Base-by-base conservation (phyloP, 129 eudicot species). In the Mikania micrantha region DNA sequence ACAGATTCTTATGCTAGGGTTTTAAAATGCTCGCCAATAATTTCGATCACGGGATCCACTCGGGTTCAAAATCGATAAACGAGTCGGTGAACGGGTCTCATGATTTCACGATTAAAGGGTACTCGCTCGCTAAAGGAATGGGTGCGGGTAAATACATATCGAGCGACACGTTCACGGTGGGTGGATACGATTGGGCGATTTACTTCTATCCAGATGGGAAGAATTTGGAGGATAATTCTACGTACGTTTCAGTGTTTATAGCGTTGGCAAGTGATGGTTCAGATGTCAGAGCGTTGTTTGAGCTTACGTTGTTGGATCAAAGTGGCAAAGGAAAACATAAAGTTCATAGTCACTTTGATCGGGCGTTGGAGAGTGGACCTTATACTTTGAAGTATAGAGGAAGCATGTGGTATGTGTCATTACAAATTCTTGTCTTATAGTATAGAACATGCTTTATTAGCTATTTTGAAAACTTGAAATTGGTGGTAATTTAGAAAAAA, bases 301-400 rank as follows among this genome's bases (percentile, higher is more conserved):
- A 87, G 83, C 83, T 87, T 31, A 83, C 95, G 0, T 64, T 90
- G 74, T 60, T 78, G 84, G 97, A 87, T 85, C 90, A 87, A 66
- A 86, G 88, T 62, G 89, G 89, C n/a, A 86, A 78, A 64, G 86
- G 77, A 34, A 86, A 81, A 42, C 85, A 90, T 52, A 90, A 90
- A 66, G 90, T 90, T 17, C 96, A 90, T 75, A 90, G 96, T 38
- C 96, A 90, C 68, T 90, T 90, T 64, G 90, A 86, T 76, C 85
- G 96, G 13, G 88, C 88, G 12, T 76, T 83, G 70, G 96, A 90
- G 79, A 80, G 88, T 40, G 96, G 96, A 1, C 96, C 96, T 9
- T 90, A 90, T 53, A 84, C 94, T 25, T 72, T 90, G 21, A 90
- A 90, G 83, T 90, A 90, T 25, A 71, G 85, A 35, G 96, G 96